Conservation (phyloP, 129 eudicot species). For the Deinandra increscens region DNA sequence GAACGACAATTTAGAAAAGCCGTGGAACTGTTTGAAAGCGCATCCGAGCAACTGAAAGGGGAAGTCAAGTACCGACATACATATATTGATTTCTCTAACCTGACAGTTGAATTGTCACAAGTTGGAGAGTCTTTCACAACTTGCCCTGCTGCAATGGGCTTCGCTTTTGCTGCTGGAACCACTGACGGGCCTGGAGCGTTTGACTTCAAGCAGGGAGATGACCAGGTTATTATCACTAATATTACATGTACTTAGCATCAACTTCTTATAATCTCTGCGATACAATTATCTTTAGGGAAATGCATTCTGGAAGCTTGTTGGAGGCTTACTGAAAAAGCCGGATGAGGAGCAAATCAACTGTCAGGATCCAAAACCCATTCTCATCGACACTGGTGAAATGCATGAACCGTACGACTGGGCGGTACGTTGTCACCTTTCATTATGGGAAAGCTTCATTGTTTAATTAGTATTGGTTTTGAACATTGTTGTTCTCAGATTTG, state of each 20-base stretch:
- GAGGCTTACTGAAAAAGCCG: slow-evolving; percentile 46
- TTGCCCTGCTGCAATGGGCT: slow-evolving; percentile 73
- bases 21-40: slow-evolving; percentile 36
- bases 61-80: slow-evolving; percentile 43
- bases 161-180: slow-evolving; percentile 65
- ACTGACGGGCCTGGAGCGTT: slow-evolving; percentile 69
- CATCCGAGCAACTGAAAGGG: slow-evolving; percentile 44
- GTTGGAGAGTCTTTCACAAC: slow-evolving; percentile 37
- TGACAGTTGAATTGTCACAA: slow-evolving; percentile 31
- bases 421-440: slow-evolving; percentile 19
- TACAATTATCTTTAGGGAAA: slow-evolving; percentile 37
- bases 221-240: slow-evolving; percentile 32
- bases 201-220: slow-evolving; percentile 62
- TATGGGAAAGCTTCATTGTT: slow-evolving; percentile 5
- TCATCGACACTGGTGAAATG: slow-evolving; percentile 67
- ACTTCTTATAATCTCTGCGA: background rate
- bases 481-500: background rate
- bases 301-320: slow-evolving; percentile 56
- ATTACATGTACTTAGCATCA: background rate
- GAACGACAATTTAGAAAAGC: slow-evolving; percentile 56
- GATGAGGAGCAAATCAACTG: slow-evolving; percentile 45
- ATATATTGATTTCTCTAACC: slow-evolving; percentile 45
- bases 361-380: slow-evolving; percentile 54
- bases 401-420: slow-evolving; percentile 67
- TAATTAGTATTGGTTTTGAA: slow-evolving; percentile 6